phyloP scores from a whole-genome alignment of 164 flowering plant genomes.

The Stephania cephalantha region DNA sequence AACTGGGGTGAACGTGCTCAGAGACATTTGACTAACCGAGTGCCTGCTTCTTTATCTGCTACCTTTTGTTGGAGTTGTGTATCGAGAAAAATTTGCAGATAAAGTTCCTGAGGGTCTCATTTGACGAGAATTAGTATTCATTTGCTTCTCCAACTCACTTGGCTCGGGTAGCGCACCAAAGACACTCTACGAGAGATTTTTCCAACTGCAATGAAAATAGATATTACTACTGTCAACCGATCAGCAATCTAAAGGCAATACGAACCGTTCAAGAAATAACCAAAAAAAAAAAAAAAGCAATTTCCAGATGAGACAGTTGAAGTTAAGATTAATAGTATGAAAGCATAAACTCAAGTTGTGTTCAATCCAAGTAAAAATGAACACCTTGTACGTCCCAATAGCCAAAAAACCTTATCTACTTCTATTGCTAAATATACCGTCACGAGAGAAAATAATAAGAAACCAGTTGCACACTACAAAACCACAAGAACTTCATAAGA shows the following conservation, averaged over 20 bases:
- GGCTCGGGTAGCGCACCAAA: slow-evolving; percentile 59
- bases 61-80: slow-evolving; percentile 25
- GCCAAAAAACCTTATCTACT: neutral
- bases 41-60: slow-evolving; percentile 18
- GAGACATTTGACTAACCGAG: slow-evolving; percentile 18
- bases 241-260: neutral
- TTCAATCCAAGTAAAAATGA: neutral
- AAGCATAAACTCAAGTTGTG: neutral
- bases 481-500: neutral
- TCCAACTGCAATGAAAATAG: slow-evolving; percentile 44
- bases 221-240: neutral
- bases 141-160: slow-evolving; percentile 26
- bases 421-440: neutral
- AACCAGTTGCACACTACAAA: neutral
- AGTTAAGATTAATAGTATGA: neutral
- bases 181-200: slow-evolving; percentile 69
- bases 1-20: slow-evolving; percentile 19
- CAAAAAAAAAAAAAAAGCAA: neutral
- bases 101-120: slow-evolving; percentile 22
- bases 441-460: neutral
- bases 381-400: neutral
- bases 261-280: neutral
- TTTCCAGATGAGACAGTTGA: neutral
- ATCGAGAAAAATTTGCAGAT: slow-evolving; percentile 6
- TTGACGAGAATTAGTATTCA: neutral